Base-by-base conservation (phyloP, 257 asterid genomes). In the Buddleja alternifolia region DNA sequence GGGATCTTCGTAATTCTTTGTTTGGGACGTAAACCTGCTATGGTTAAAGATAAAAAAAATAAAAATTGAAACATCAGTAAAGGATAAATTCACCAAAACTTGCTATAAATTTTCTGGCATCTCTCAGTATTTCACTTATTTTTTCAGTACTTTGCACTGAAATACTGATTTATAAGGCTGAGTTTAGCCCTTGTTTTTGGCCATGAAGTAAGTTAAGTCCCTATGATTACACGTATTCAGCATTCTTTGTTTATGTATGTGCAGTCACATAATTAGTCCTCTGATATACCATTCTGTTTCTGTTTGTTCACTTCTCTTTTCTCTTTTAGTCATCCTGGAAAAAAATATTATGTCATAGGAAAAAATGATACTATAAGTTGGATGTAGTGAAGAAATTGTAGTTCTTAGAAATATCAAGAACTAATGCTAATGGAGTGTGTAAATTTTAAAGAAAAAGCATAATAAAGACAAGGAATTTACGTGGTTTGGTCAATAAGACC, bases 351-450 rank as follows among this genome's bases (percentile, higher is more conserved):
- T 54, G 66, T 44, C 9, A 57, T 36, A 63, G 36, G 39, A n/a
- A 52, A 67, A 63, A 32, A 52, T 39, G 51, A 32, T 42, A n/a
- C 36, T 67, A 10, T 36, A 21, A 20, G 63, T 63, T 69, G 60
- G 59, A 10, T 64, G 37, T 41, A 25, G 60, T 64, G 52, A 37
- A 15, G 10, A 51, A 34, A 36, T 52, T 16, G 14, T 57, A 14
- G 21, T 66, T 32, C 17, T 55, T 34, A 25, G 57, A 12, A 51
- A 24, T 51, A 25, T 50, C 62, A 21, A 54, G 46, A 15, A 29
- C 59, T 55, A 66, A 11, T 69, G 54, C 60, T 16, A 54, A 17
- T 44, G 12, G 23, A 72, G 53, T 56, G 57, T 37, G 42, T 64
- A n/a, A n/a, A n/a, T n/a, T n/a, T n/a, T n/a, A n/a, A n/a, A n/a